Percentiles rank a stretch among this genome's conserved stretches.
Conservation (phyloP, 2,329 filamentous ascomycete genomes). For the Dothideomycetes sp. region DNA sequence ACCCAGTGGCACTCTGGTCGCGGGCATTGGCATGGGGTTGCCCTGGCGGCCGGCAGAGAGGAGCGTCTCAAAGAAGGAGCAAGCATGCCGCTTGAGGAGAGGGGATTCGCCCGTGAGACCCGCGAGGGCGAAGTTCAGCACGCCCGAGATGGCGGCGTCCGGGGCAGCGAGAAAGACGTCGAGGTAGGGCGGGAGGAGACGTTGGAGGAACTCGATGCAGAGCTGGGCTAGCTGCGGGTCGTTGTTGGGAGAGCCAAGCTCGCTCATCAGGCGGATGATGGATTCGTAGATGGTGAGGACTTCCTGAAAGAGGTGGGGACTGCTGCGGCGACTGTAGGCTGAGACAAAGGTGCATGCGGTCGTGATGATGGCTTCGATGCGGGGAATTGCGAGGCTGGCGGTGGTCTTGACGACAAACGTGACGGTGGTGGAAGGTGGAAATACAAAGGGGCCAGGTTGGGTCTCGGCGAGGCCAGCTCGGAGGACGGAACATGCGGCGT, state of each 20-base stretch:
- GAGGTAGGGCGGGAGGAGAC: conserved; percentile 50
- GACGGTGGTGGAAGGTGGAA: conserved; percentile 55
- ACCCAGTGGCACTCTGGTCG: conserved; percentile 13
- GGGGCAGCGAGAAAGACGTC: conserved; percentile 52
- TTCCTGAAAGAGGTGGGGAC: conserved; percentile 35
- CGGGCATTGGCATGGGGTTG: conserved; percentile 15
- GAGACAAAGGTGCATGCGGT: conserved; percentile 58
- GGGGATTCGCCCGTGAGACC: conserved; percentile 62
- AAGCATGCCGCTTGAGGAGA: conserved; percentile 62
- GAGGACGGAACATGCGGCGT: conserved; percentile 60
- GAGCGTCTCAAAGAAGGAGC: conserved; percentile 55
- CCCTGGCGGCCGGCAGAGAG: conserved; percentile 14
- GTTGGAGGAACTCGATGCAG: conserved; percentile 60
- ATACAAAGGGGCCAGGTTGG: conserved; percentile 65
- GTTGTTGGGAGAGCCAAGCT: conserved; percentile 49
- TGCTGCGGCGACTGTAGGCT: conserved; percentile 25
- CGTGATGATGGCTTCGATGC: conserved; percentile 57
- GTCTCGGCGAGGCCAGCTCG: conserved; percentile 66
- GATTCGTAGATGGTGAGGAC: conserved; percentile 47
- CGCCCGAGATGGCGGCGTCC: conserved; percentile 46
- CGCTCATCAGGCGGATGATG: conserved; percentile 50
- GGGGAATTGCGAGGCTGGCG: conserved; percentile 49
- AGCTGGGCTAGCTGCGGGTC: conserved; percentile 65
- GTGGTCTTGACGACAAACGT: conserved; percentile 41
- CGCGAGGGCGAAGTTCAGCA: conserved; percentile 62